A percentile compares a stretch with the other conserved stretches of the same genome.
phyloP scores from a whole-genome alignment of 2,329 filamentous ascomycete species.

The Leptoxyphium fumago region DNA sequence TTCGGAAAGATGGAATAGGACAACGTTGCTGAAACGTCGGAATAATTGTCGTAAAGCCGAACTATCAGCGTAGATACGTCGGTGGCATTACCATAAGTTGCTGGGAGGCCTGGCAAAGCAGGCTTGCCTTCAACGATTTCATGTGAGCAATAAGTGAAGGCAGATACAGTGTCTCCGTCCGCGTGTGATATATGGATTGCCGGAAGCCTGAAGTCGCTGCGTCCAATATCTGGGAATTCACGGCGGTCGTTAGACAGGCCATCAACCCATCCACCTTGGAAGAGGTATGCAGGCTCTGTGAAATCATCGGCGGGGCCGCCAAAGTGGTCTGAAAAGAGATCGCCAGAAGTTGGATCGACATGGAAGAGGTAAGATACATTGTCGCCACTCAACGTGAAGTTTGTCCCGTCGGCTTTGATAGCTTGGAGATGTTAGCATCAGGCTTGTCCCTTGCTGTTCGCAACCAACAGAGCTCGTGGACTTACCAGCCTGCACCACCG shows the following conservation, averaged over 20 bases:
- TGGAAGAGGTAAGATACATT: conserved; percentile 50
- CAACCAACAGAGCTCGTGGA: neutral
- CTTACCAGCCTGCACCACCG: neutral
- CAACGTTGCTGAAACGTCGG: conserved; percentile 42
- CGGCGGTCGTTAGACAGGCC: conserved; percentile 37
- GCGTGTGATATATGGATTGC: conserved; percentile 46
- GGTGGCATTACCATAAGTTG: conserved; percentile 41
- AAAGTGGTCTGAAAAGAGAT: conserved; percentile 47
- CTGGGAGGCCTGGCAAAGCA: conserved; percentile 39
- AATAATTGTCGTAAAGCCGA: conserved; percentile 44
- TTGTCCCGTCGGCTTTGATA: conserved; percentile 38
- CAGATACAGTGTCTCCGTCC: conserved; percentile 43
- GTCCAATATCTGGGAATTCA: conserved; percentile 50
- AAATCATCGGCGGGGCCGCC: conserved; percentile 42
- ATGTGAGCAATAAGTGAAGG: conserved; percentile 44
- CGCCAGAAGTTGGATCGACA: conserved; percentile 40
- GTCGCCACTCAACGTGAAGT: conserved; percentile 42
- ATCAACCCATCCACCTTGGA: conserved; percentile 39
- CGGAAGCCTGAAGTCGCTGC: conserved; percentile 48
- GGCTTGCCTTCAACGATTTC: conserved; percentile 43
- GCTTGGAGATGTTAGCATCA: conserved; percentile 20
- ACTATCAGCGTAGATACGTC: conserved; percentile 47
- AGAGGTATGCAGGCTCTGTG: conserved; percentile 27
- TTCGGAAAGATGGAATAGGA: conserved; percentile 49
- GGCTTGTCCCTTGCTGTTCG: no score